These are phyloP conservation scores for Hemisphaericaspora subhashii DNA, from an alignment of 1,139 yeast genomes.

Conservation along the genomic window DNA sequence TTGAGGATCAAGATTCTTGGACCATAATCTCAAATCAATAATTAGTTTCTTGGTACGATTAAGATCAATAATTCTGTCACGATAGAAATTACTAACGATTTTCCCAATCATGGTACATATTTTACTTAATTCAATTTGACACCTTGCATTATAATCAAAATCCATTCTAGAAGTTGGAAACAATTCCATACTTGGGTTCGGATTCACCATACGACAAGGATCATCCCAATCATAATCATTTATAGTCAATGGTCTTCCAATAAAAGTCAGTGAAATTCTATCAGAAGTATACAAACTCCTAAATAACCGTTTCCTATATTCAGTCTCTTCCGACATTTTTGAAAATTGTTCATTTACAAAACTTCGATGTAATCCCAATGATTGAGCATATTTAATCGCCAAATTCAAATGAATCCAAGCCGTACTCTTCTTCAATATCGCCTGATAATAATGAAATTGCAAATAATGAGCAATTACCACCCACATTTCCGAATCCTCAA, in stretches of 20 bases:
- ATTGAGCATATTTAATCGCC: constrained; percentile 27
- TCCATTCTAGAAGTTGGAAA: too few relatives aligned
- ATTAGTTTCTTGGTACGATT: constrained; percentile 37
- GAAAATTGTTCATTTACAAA: constrained; percentile 23
- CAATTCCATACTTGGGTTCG: too few relatives aligned
- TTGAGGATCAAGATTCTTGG: constrained; percentile 29
- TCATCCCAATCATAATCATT: constrained; percentile 47
- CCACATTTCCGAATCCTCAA: constrained; percentile 44
- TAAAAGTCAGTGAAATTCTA: constrained; percentile 34
- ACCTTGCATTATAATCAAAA: constrained; percentile 15
- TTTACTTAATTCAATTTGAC: constrained; percentile 18
- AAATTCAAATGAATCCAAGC: constrained; percentile 38
- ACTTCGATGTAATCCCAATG: constrained; percentile 26
- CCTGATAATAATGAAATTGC: constrained; percentile 38
- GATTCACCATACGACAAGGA: too few relatives aligned
- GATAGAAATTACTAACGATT: constrained; percentile 31
- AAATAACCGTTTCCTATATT: constrained; percentile 37
- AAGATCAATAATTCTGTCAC: constrained; percentile 34
- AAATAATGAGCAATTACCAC: constrained; percentile 41
- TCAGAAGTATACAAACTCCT: constrained; percentile 42
- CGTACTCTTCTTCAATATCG: constrained; percentile 37
- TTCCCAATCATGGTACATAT: constrained; percentile 28
- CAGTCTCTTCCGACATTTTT: constrained; percentile 12
- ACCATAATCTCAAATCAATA: constrained; percentile 41
- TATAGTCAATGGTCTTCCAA: constrained; percentile 44